Evolutionary conservation across 495 filamentous ascomycete genomes (phyloP).

Genomic region (Penicillium argentinense): DNA sequence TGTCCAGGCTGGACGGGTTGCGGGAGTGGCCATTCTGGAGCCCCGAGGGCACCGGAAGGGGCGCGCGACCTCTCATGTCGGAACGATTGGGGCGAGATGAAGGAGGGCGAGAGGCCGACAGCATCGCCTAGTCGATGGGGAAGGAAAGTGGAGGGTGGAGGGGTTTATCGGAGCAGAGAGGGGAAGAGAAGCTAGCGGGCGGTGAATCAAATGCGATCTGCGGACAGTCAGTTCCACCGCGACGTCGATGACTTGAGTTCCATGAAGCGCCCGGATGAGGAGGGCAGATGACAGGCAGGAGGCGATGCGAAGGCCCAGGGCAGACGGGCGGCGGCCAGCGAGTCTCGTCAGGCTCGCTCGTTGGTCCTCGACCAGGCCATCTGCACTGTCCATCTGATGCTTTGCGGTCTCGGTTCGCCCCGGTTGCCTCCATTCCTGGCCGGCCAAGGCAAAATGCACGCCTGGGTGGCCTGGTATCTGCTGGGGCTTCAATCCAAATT

Average conservation of each 20-base stretch:
- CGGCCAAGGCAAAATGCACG: background rate
- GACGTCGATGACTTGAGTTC: background rate
- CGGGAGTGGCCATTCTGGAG: conserved; percentile 48
- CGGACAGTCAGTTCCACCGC: background rate
- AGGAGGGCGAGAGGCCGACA: conserved; percentile 27
- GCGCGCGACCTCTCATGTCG: conserved; percentile 48
- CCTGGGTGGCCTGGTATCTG: too few species aligned
- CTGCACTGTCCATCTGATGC: conserved; percentile 23
- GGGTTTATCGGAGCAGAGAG: conserved; percentile 31
- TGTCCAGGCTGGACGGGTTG: conserved; percentile 46
- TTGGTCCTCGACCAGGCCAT: conserved; percentile 5
- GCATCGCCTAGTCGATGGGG: conserved; percentile 20
- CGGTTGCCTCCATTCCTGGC: conserved; percentile 26
- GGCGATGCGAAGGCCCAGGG: background rate
- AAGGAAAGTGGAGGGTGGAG: conserved; percentile 23
- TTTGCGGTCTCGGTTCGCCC: conserved; percentile 17
- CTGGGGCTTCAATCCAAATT: too few species aligned
- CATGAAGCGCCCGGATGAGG: too few species aligned
- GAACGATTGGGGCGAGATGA: conserved; percentile 23
- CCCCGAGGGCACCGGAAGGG: conserved; percentile 41
- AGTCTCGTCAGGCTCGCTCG: too few species aligned
- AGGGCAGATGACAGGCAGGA: background rate
- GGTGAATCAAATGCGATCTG: too few species aligned
- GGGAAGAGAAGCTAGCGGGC: conserved; percentile 9
- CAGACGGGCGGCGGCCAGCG: background rate